Evolutionary conservation across 768 basidiomycete genomes (phyloP).

Genomic region (Pisolithus tinctorius): DNA sequence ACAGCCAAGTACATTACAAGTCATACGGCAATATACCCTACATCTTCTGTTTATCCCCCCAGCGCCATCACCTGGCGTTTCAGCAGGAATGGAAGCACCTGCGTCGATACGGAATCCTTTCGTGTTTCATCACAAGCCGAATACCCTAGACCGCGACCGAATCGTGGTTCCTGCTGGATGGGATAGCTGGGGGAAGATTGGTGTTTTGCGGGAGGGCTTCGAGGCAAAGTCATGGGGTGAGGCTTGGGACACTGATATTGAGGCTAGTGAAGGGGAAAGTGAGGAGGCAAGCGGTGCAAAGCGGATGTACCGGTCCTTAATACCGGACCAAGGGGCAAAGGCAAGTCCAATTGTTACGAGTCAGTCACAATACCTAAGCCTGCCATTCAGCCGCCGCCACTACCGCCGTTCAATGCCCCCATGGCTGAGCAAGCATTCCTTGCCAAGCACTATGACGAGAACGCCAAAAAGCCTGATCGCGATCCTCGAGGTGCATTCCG

Average conservation of each 20-base stretch:
- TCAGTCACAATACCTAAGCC: neutral
- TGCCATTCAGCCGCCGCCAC: constrained; percentile 44
- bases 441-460: constrained; percentile 84
- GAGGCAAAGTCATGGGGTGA: constrained; percentile 77
- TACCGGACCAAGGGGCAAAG: constrained; percentile 70
- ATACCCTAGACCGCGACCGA: constrained; percentile 87
- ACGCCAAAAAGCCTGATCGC: constrained; percentile 82
- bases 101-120: constrained; percentile 70
- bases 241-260: constrained; percentile 71
- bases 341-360: constrained; percentile 31
- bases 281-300: constrained; percentile 49
- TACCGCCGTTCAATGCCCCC: constrained; percentile 74
- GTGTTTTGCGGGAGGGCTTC: constrained; percentile 85
- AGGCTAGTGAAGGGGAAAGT: constrained; percentile 33
- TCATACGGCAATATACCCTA: constrained; percentile 77
- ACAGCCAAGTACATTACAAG: constrained; percentile 64
- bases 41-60: constrained; percentile 61
- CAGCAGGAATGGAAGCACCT: constrained; percentile 28
- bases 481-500: constrained; percentile 88
- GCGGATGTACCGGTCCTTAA: constrained; percentile 61
- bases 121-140: constrained; percentile 81
- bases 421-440: constrained; percentile 90
- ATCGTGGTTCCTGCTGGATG: constrained; percentile 93
- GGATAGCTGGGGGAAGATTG: constrained; percentile 98
- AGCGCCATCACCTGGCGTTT: constrained; percentile 41